Conservation (phyloP, 306 rosid genomes). For the Phaseolus lunatus region DNA sequence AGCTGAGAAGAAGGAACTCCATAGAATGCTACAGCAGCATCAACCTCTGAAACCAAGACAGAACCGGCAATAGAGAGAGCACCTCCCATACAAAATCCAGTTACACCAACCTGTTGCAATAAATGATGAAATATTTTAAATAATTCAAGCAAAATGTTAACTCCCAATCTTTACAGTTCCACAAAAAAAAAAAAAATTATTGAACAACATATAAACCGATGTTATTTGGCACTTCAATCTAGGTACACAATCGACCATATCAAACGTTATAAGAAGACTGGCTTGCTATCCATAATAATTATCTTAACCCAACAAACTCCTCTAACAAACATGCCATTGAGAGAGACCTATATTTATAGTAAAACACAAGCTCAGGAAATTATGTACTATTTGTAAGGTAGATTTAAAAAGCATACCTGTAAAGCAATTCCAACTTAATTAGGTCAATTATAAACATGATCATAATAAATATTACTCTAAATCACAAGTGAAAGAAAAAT, state of each 20-base stretch:
- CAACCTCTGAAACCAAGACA: slow-evolving; percentile 76
- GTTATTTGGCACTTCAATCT: neutral
- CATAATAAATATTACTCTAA: slow-evolving; percentile 9
- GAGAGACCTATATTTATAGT: neutral
- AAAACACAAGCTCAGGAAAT: neutral
- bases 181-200: neutral
- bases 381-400: neutral
- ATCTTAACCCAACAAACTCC: slow-evolving; percentile 1
- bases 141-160: neutral
- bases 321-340: neutral
- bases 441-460: slow-evolving; percentile 7
- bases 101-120: slow-evolving; percentile 74
- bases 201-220: neutral
- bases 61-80: slow-evolving; percentile 93
- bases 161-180: neutral
- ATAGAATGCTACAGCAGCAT: slow-evolving; percentile 88
- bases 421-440: neutral
- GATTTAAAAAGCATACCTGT: slow-evolving; percentile 1
- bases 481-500: neutral
- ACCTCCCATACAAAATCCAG: slow-evolving; percentile 97
- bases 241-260: neutral
- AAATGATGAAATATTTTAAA: slow-evolving; percentile 18
- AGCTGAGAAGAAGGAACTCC: slow-evolving; percentile 85
- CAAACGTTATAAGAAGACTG: neutral
- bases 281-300: neutral